Evolutionary conservation across 2,329 filamentous ascomycete genomes (phyloP).

Genomic region (Aureobasidium sp.): DNA sequence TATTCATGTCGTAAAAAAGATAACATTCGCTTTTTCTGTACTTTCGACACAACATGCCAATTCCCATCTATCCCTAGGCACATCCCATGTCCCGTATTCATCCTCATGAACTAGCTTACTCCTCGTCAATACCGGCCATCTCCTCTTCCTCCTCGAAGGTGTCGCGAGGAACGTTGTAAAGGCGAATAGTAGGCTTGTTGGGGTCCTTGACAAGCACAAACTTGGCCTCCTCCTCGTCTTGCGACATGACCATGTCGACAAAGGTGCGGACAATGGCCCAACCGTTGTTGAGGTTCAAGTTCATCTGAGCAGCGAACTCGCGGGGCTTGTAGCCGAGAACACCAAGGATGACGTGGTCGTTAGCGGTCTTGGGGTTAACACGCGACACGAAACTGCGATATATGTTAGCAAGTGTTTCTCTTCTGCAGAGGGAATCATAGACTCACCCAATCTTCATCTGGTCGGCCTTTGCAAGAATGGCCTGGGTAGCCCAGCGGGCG

Average conservation of each 20-base stretch:
- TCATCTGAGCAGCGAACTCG: constrained; percentile 97
- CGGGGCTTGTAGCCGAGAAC: constrained; percentile 96
- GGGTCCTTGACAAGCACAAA: constrained; percentile 80
- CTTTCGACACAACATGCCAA: neutral
- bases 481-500: constrained; percentile 93
- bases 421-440: constrained; percentile 49
- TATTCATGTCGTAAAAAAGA: constrained; percentile 7
- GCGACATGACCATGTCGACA: constrained; percentile 81
- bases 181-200: constrained; percentile 87
- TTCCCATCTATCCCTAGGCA: neutral
- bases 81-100: neutral
- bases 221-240: constrained; percentile 54
- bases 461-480: constrained; percentile 93
- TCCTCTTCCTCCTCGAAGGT: constrained; percentile 91
- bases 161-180: constrained; percentile 82
- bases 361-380: constrained; percentile 81
- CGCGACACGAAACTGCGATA: constrained; percentile 78
- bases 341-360: constrained; percentile 90
- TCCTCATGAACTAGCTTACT: constrained; percentile 19
- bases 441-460: constrained; percentile 93
- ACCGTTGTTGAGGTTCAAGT: constrained; percentile 89
- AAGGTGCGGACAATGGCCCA: constrained; percentile 99
- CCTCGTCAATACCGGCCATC: constrained; percentile 52
- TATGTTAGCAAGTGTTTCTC: constrained; percentile 16
- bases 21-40: constrained; percentile 14